Conservation (phyloP, 148 eudicot genomes). For the Spergularia bocconei region DNA sequence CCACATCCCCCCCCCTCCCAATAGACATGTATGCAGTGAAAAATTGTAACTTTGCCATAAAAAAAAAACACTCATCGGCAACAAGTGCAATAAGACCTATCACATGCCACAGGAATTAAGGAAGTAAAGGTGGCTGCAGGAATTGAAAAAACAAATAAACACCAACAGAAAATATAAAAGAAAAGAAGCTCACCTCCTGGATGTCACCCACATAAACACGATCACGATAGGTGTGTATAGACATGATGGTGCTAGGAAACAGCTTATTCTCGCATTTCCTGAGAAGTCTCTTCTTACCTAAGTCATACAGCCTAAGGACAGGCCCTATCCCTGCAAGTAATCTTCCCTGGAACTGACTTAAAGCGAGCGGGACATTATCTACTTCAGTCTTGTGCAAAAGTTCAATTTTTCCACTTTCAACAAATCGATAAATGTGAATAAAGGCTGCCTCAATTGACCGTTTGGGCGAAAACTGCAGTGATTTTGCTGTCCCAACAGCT, state of each 20-base stretch:
- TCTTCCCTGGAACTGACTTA: conserved; percentile 91
- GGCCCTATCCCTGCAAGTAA: conserved; percentile 87
- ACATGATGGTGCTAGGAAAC: conserved; percentile 72
- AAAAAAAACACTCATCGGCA: too few species aligned
- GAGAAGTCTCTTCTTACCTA: conserved; percentile 81
- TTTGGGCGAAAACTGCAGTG: conserved; percentile 83
- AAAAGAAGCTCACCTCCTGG: conserved; percentile 67
- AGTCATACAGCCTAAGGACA: conserved; percentile 84
- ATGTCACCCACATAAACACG: conserved; percentile 94
- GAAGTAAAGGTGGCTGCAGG: too few species aligned
- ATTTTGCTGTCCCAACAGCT: conserved; percentile 95
- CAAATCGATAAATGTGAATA: conserved; percentile 85
- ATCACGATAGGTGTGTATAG: conserved; percentile 89
- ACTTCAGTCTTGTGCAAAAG: conserved; percentile 94
- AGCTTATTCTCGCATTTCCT: conserved; percentile 95
- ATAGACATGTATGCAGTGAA: too few species aligned
- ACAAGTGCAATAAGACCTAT: too few species aligned
- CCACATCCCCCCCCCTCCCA: too few species aligned
- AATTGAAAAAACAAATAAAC: too few species aligned
- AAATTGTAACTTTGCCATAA: too few species aligned
- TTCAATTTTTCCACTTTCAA: conserved; percentile 80
- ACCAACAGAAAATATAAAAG: too few species aligned
- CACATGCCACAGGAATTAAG: too few species aligned
- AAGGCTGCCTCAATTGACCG: conserved; percentile 59
- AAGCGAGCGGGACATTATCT: conserved; percentile 87